A percentile compares a stretch with the other conserved stretches of the same genome.
Conservation (phyloP, 345 rosid genomes). For the Lepidium africanum region DNA sequence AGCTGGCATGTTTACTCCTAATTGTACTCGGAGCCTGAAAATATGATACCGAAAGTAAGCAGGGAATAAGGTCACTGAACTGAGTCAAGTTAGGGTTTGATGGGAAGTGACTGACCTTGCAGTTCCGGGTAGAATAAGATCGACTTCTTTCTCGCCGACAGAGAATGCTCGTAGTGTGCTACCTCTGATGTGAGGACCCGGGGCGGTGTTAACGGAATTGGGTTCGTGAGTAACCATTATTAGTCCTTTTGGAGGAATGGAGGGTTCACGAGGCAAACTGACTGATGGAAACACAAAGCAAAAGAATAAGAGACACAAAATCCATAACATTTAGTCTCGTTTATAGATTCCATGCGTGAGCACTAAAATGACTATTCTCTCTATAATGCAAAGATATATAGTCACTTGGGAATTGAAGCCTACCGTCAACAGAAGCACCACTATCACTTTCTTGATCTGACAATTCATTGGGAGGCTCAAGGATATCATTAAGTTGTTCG, state of each 20-base stretch:
- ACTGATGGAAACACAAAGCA: constrained; percentile 27
- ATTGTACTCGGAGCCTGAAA: constrained; percentile 77
- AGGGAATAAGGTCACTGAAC: background rate
- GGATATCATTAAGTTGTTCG: constrained; percentile 39
- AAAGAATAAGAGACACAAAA: background rate
- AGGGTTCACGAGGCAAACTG: constrained; percentile 33
- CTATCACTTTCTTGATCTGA: constrained; percentile 36
- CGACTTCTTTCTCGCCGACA: constrained; percentile 72
- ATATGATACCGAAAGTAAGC: background rate
- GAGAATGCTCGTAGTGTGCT: constrained; percentile 62
- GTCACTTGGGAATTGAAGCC: background rate
- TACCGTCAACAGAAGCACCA: constrained; percentile 43
- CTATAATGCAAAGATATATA: background rate
- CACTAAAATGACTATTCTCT: background rate
- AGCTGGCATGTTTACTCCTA: constrained; percentile 99
- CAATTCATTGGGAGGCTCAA: constrained; percentile 41
- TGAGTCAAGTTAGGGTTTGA: background rate
- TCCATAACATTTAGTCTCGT: background rate
- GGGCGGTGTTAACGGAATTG: constrained; percentile 48
- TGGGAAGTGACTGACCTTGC: constrained; percentile 46
- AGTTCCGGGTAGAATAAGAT: constrained; percentile 79
- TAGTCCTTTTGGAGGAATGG: constrained; percentile 62
- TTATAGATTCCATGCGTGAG: background rate
- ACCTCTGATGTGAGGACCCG: constrained; percentile 90
- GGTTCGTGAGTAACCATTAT: constrained; percentile 78